Conservation (phyloP, 352 stramenopile genomes). For the Plasmopara muralis region DNA sequence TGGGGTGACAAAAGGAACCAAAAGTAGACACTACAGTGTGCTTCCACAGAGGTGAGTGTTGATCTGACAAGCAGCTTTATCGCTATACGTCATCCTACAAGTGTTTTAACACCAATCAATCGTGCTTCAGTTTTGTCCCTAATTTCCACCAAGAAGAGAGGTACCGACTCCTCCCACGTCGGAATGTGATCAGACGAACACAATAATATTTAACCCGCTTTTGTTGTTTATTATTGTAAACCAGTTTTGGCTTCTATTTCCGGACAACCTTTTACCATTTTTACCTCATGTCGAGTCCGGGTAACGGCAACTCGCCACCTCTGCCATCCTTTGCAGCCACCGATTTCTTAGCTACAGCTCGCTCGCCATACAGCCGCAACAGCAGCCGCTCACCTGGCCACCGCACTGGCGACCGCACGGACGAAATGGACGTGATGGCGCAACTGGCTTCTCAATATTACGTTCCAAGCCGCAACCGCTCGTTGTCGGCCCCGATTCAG, state of each 20-base stretch:
- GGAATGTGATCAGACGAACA: conserved; percentile 11
- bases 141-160: conserved; percentile 12
- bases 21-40: background rate
- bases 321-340: conserved; percentile 26
- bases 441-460: conserved; percentile 81
- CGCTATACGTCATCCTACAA: background rate
- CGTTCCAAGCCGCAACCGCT: conserved; percentile 56
- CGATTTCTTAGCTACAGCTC: conserved; percentile 22
- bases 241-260: conserved; percentile 16
- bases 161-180: conserved; percentile 11
- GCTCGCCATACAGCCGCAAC: conserved; percentile 25
- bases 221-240: conserved; percentile 1
- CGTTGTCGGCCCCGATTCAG: conserved; percentile 61
- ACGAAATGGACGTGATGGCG: conserved; percentile 76
- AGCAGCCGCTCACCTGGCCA: conserved; percentile 9
- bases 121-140: conserved; percentile 6
- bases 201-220: conserved; percentile 11
- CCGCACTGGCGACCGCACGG: conserved; percentile 8
- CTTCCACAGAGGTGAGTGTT: conserved; percentile 7
- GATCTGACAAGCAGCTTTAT: conserved; percentile 8
- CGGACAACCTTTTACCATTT: conserved; percentile 8
- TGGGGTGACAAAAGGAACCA: conserved; percentile 11
- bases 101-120: conserved; percentile 9
- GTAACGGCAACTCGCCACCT: conserved; percentile 18
- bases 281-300: conserved; percentile 8